Percentiles rank a stretch among this genome's conserved stretches.
Evolutionary conservation across 805 yeast species (phyloP).

Genomic region (Schizosaccharomyces osmophilus): DNA sequence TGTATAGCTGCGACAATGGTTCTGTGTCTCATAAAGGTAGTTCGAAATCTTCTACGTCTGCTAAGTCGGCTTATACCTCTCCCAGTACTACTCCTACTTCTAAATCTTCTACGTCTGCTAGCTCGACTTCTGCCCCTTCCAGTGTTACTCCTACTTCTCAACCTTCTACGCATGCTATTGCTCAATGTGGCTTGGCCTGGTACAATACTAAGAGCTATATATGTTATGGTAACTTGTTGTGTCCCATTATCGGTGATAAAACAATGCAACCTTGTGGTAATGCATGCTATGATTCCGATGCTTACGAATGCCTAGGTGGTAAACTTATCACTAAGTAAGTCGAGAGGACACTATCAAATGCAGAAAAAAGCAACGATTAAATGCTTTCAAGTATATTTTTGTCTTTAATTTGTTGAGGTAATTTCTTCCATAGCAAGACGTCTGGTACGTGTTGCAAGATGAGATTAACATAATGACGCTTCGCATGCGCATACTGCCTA

Average conservation of each 20-base stretch:
- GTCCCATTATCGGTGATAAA: constrained; percentile 1
- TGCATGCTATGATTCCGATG: background rate
- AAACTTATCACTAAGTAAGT: background rate
- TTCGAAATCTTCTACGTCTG: background rate
- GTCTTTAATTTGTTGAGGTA: background rate
- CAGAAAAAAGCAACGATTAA: background rate
- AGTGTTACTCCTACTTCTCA: background rate
- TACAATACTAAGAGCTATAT: background rate
- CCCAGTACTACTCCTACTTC: background rate
- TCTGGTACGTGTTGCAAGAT: no score
- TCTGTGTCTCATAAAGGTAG: background rate
- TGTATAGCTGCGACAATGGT: background rate
- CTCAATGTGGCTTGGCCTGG: background rate
- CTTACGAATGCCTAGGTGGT: background rate
- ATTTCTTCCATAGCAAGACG: no score
- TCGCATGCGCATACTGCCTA: no score
- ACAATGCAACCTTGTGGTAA: background rate
- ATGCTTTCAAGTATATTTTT: background rate
- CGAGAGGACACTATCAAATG: background rate
- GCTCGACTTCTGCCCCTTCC: background rate
- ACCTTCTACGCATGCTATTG: background rate
- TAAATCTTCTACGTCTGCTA: background rate
- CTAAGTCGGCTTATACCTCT: background rate
- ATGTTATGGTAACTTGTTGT: background rate
- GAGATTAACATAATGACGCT: no score